Evolutionary conservation across 768 basidiomycete genomes (phyloP), one percentile per base, ranked within the genome.

Genomic region (Kwoniella shandongensis): DNA sequence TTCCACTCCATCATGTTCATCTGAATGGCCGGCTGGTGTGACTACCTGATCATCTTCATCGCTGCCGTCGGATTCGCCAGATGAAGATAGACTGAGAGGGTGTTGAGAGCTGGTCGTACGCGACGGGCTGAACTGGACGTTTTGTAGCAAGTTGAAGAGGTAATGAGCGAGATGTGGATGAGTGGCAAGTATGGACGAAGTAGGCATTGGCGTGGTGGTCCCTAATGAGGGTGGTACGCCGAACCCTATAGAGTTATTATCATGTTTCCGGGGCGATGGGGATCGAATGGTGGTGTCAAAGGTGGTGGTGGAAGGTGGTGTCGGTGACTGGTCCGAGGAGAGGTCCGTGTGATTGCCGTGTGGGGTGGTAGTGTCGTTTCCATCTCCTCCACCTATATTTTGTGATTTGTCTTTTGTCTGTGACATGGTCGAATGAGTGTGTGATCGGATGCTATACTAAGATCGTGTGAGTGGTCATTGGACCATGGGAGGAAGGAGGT

Each of bases 81-180:
- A 70, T 5, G 66, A 69, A 17, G 68, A 70, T 4, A 76, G 70
- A 56, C 70, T 73, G 22, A 76, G 56, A 23, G 75, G 75, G 53
- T 76, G 75, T 45, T 68, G 67, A 26, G 44, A 40, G 49, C 29
- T n/a, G 11, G 30, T 18, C 27, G 8, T 26, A 23, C 22, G 30
- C 23, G 18, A 17, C 30, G 66, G 71, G 25, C 52, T 59, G 23
- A 49, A 29, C 18, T 54, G 53, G 5, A 62, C 48, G 17, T 52
- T 55, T 15, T 59, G 54, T 23, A 72, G 47, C 12, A 72, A 61
- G 44, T 58, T 62, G 60, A 55, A 69, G 13, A 72, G 55, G 59
- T 72, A 72, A 45, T 72, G 63, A 15, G 55, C 68, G 4, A 72
- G 47, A 53, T 72, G 70, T 11, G 70, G 70, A 44, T 69, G 62